Evolutionary conservation across 2,329 filamentous ascomycete species (phyloP).

Genomic region (Chrysoporthe cubensis): DNA sequence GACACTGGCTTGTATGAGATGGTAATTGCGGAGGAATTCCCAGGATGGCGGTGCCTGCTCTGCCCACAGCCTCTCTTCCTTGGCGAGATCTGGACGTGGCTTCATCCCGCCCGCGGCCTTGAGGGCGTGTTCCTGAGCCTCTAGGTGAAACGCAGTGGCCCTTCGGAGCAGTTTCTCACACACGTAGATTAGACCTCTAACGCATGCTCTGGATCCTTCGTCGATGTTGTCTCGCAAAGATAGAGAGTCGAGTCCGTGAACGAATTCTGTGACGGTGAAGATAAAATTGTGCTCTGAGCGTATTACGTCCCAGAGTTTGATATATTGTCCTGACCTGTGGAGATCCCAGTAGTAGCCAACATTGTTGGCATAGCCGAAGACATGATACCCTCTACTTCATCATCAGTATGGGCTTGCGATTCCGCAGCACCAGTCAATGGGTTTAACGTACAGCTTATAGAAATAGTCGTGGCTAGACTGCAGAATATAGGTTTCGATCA

Average conservation of each 20-base stretch:
- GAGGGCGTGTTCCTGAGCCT: neutral
- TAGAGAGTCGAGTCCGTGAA: neutral
- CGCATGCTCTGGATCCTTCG: neutral
- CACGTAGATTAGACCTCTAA: neutral
- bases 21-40: neutral
- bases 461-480: neutral
- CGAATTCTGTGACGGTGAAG: neutral
- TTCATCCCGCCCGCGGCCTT: neutral
- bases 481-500: neutral
- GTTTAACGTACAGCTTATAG: neutral
- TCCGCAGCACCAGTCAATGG: neutral
- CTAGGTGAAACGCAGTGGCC: neutral
- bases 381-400: neutral
- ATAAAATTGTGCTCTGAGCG: conserved; percentile 7
- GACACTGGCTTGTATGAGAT: neutral
- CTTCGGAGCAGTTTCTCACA: neutral
- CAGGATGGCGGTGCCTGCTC: neutral
- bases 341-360: conserved; percentile 3
- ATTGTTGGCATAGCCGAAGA: neutral
- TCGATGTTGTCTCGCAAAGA: neutral
- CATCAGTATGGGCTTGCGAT: neutral
- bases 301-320: neutral
- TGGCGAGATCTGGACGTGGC: neutral
- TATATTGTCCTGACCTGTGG: neutral
- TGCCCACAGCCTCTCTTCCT: neutral